Conservation (phyloP, 495 filamentous ascomycete species). For the Podospora pseudopauciseta region DNA sequence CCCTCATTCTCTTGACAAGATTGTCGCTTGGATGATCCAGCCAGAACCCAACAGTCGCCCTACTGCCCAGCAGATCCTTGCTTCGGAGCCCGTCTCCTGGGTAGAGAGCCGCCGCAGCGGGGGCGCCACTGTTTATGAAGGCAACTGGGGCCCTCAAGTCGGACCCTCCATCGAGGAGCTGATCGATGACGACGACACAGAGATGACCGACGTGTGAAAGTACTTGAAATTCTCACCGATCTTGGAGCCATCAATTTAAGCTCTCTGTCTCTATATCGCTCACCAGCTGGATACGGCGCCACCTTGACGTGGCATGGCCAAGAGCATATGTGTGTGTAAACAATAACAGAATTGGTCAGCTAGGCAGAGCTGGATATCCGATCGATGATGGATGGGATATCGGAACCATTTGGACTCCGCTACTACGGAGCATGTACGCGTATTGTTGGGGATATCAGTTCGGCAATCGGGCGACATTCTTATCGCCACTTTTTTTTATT, state of each 20-base stretch:
- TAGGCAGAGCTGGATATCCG: conserved; percentile 31
- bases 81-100: conserved; percentile 68
- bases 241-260: conserved; percentile 20
- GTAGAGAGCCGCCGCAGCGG: conserved; percentile 68
- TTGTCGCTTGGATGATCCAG: conserved; percentile 85
- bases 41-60: conserved; percentile 72
- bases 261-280: conserved; percentile 29
- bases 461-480: not conserved
- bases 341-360: conserved; percentile 28
- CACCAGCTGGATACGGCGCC: conserved; percentile 36
- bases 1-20: conserved; percentile 69
- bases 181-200: conserved; percentile 45
- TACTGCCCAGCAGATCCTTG: conserved; percentile 65
- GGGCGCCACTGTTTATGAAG: conserved; percentile 88
- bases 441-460: conserved; percentile 20
- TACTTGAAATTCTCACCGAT: conserved; percentile 12
- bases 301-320: conserved; percentile 24
- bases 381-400: conserved; percentile 30
- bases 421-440: conserved; percentile 17
- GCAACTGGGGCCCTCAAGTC: conserved; percentile 77
- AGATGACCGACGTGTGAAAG: conserved; percentile 47
- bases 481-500: not conserved
- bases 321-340: conserved; percentile 30
- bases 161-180: conserved; percentile 24
- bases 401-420: conserved; percentile 29